Evolutionary conservation across 495 filamentous ascomycete genomes (phyloP).

Genomic region (Trichoderma reesei): DNA sequence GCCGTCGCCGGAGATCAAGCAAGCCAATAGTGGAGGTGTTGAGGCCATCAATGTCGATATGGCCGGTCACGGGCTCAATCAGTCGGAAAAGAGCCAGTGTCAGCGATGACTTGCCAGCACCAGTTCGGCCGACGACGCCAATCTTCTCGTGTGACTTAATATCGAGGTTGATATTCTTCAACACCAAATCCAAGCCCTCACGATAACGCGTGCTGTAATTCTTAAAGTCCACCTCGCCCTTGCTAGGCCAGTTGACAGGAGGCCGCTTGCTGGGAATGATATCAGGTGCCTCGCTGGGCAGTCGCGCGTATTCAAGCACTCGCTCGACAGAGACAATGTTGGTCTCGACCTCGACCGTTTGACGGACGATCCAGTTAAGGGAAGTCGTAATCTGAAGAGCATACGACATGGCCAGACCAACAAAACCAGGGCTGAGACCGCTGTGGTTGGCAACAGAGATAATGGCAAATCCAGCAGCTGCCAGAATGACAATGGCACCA

Average conservation of each 20-base stretch:
- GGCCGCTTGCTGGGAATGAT: slow-evolving; percentile 82
- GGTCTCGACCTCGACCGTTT: slow-evolving; percentile 98
- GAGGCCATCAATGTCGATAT: slow-evolving; percentile 79
- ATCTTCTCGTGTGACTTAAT: slow-evolving; percentile 97
- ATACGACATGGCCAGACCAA: slow-evolving; percentile 94
- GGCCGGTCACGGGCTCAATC: slow-evolving; percentile 73
- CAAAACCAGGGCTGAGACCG: slow-evolving; percentile 61
- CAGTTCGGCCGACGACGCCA: slow-evolving; percentile 92
- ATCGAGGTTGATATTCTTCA: slow-evolving; percentile 82
- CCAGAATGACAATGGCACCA: slow-evolving; percentile 87
- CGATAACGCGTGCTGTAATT: slow-evolving; percentile 94
- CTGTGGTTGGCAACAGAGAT: slow-evolving; percentile 66
- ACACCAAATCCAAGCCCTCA: slow-evolving; percentile 75
- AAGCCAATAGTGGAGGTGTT: slow-evolving; percentile 88
- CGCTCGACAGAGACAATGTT: slow-evolving; percentile 99
- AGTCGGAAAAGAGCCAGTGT: slow-evolving; percentile 92
- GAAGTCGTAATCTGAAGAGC: slow-evolving; percentile 94
- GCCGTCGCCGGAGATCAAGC: slow-evolving; percentile 73
- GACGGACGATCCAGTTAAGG: slow-evolving; percentile 99
- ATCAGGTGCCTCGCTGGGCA: slow-evolving; percentile 93
- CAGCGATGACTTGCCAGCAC: slow-evolving; percentile 92
- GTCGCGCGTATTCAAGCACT: slow-evolving; percentile 86
- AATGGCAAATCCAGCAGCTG: slow-evolving; percentile 73
- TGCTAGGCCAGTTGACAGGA: slow-evolving; percentile 81
- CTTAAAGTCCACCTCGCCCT: slow-evolving; percentile 82